phyloP scores from a whole-genome alignment of 768 basidiomycete species.

The Crepidotus variabilis region DNA sequence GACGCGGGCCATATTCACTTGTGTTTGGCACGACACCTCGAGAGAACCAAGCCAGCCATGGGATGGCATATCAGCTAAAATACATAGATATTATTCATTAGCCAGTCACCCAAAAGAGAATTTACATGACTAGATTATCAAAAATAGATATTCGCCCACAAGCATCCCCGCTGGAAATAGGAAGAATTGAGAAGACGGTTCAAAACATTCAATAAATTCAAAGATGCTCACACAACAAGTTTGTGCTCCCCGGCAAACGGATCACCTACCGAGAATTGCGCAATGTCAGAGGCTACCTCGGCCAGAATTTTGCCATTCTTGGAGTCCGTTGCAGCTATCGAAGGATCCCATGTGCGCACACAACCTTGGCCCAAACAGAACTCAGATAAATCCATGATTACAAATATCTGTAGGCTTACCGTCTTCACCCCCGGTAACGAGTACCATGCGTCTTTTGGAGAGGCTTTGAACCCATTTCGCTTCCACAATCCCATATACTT shows the following conservation, averaged over 20 bases:
- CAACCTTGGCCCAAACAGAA: slow-evolving; percentile 49
- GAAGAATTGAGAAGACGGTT: background rate
- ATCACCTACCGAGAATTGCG: slow-evolving; percentile 57
- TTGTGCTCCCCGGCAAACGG: slow-evolving; percentile 45
- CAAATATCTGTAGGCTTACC: slow-evolving; percentile 34
- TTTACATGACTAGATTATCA: slow-evolving; percentile 16
- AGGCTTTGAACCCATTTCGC: slow-evolving; percentile 49
- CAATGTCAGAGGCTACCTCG: slow-evolving; percentile 53
- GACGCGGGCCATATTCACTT: too few species aligned
- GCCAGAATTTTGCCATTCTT: slow-evolving; percentile 48
- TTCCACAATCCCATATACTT: slow-evolving; percentile 47
- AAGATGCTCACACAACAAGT: slow-evolving; percentile 53
- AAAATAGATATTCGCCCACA: slow-evolving; percentile 47
- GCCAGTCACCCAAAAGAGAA: background rate
- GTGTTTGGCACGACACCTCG: background rate
- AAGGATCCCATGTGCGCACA: slow-evolving; percentile 64
- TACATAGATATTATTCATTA: background rate
- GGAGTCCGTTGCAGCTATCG: slow-evolving; percentile 29
- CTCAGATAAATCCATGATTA: background rate
- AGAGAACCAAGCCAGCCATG: background rate
- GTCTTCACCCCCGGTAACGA: slow-evolving; percentile 62
- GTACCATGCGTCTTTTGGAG: slow-evolving; percentile 31
- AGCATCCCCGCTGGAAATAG: slow-evolving; percentile 39
- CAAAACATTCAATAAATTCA: background rate
- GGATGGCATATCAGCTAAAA: background rate